Evolutionary conservation across 2,329 filamentous ascomycete species (phyloP), one percentile per base, ranked within the genome.

Genomic region (Colletotrichum theobromicola): DNA sequence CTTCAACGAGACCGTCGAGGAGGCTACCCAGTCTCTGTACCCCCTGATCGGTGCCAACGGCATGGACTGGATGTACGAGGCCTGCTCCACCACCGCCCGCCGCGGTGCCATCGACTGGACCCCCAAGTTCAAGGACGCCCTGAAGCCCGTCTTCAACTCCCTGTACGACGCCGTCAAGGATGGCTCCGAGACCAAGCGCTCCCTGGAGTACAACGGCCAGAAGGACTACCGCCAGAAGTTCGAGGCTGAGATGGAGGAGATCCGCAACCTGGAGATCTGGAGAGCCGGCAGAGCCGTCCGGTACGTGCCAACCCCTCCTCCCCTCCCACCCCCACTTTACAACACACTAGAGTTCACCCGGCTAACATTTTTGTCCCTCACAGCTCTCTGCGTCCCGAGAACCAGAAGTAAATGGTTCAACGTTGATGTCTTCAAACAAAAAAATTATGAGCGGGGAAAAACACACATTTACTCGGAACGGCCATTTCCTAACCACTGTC

Each of bases 61-160:
- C 84, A 98, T 99, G 97, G 97, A 99, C 91, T 99, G 97, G 95
- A 99, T 99, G 97, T 99, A 97, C 90, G 96, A 96, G 86, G 97
- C 97, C 80, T 99, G 97, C 94, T 98, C 96, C 78, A 99, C 97
- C 85, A 99, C 97, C 74, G 97, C 97, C 84, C 95, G 97, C 84
- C 96, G 97, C 85, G 97, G 97, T 88, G 97, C 97, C 88, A 98
- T 99, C 85, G 97, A 99, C 92, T 99, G 97, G 97, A 96, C 94
- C 85, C 93, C 93, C 87, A 91, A 91, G 85, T 99, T 99, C 95
- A 98, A 98, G 94, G 94, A 96, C 80, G 95, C 94, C 84, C 92
- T 99, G 84, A 98, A 98, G 94, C 97, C 97, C 83, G 94, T 99
- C 84, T 99, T 99, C 92, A 96, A 98, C 89, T 91, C 94, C 83